phyloP scores from a whole-genome alignment of 495 filamentous ascomycete species.

The Podospora bellae-mahoneyi region DNA sequence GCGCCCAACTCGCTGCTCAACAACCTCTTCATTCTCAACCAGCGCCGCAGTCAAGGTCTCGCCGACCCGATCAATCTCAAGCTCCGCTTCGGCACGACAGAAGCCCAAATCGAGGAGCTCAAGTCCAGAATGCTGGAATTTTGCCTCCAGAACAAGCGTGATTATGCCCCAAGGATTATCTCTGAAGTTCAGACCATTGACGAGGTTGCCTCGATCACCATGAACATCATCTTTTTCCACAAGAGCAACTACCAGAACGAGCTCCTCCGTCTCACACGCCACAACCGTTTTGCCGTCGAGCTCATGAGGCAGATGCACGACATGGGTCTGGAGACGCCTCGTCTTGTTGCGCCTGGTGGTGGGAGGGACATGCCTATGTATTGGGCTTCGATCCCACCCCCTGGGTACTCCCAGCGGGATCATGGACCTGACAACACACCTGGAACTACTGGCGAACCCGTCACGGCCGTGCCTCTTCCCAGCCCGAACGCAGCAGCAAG shows the following conservation, averaged over 20 bases:
- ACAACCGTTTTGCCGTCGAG: conserved; percentile 94
- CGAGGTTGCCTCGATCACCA: conserved; percentile 61
- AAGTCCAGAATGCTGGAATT: conserved; percentile 82
- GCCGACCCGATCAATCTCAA: conserved; percentile 82
- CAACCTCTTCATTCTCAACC: conserved; percentile 90
- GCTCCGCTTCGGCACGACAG: conserved; percentile 84
- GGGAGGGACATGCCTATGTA: conserved; percentile 49
- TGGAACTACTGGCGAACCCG: not conserved
- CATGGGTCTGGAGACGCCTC: conserved; percentile 84
- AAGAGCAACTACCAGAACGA: conserved; percentile 93
- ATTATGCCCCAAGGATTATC: conserved; percentile 85
- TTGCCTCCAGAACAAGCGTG: conserved; percentile 80
- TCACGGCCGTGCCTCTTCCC: not conserved
- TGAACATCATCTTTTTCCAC: conserved; percentile 97
- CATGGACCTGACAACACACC: not conserved
- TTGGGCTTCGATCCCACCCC: conserved; percentile 39
- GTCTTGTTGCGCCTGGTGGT: conserved; percentile 67
- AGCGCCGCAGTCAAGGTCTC: conserved; percentile 81
- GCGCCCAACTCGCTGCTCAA: conserved; percentile 94
- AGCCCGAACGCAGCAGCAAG: conserved; percentile 3
- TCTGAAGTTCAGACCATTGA: conserved; percentile 73
- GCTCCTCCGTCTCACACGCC: conserved; percentile 77
- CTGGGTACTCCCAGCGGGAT: conserved; percentile 9
- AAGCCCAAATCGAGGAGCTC: conserved; percentile 81
- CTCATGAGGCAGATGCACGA: conserved; percentile 82